phyloP scores from a whole-genome alignment of 1,139 yeast genomes.

The Yamadazyma kanchanaburiensis region DNA sequence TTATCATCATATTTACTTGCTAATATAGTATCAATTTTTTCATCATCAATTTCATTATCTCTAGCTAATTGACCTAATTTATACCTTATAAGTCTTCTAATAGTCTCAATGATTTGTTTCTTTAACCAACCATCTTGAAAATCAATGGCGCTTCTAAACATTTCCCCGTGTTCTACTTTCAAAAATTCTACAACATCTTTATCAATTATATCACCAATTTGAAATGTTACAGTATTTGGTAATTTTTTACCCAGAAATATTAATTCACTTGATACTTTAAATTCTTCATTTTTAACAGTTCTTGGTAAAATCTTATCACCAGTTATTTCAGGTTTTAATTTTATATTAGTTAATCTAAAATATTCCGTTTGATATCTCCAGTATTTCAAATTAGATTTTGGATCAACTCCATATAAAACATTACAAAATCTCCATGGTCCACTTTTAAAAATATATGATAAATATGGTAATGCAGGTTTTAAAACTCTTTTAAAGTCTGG shows the following conservation, averaged over 20 bases:
- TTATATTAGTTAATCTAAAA: conserved; percentile 54
- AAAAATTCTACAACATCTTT: conserved; percentile 54
- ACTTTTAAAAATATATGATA: conserved; percentile 73
- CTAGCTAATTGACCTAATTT: conserved; percentile 57
- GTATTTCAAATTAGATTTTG: conserved; percentile 37
- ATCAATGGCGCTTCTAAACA: conserved; percentile 41
- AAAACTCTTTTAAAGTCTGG: conserved; percentile 48
- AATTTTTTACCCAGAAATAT: conserved; percentile 69
- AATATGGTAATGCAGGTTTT: conserved; percentile 78
- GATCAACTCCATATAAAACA: conserved; percentile 77
- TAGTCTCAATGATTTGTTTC: conserved; percentile 55
- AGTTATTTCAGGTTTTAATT: conserved; percentile 12
- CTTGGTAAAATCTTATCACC: conserved; percentile 15
- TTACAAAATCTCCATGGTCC: conserved; percentile 98
- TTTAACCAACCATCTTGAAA: conserved; percentile 75
- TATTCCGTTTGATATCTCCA: conserved; percentile 82
- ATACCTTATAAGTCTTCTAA: conserved; percentile 69
- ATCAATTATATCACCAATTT: conserved; percentile 78
- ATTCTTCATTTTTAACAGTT: conserved; percentile 14
- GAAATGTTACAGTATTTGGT: conserved; percentile 71
- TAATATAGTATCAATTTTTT: conserved; percentile 43
- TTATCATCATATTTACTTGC: conserved; percentile 35
- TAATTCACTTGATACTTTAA: conserved; percentile 46
- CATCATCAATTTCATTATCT: conserved; percentile 39
- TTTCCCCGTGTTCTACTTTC: conserved; percentile 32